phyloP scores from a whole-genome alignment of 257 asterid genomes.

The Verbascum thapsus region DNA sequence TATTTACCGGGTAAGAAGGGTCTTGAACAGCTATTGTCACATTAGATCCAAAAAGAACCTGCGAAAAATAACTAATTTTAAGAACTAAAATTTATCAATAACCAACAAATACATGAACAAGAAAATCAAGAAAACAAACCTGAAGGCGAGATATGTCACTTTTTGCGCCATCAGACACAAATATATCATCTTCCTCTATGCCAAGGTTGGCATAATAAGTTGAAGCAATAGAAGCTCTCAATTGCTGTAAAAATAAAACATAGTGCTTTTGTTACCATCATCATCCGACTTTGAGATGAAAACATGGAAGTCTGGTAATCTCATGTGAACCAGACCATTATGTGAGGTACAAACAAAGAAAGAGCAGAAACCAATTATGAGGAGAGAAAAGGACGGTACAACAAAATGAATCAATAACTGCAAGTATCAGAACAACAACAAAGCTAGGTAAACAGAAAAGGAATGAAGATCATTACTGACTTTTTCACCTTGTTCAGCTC shows the following conservation, averaged over 20 bases:
- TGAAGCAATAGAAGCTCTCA: slow-evolving; percentile 90
- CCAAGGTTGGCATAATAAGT: slow-evolving; percentile 83
- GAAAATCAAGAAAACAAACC: slow-evolving; percentile 45
- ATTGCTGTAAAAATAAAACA: slow-evolving; percentile 46
- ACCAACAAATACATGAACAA: slow-evolving; percentile 5
- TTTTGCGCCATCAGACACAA: slow-evolving; percentile 98
- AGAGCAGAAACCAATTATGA: slow-evolving; percentile 22
- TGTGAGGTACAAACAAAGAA: slow-evolving; percentile 12
- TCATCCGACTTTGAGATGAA: background rate
- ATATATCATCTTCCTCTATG: slow-evolving; percentile 83
- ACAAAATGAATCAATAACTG: background rate
- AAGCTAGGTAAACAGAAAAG: background rate
- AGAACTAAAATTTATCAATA: slow-evolving; percentile 8
- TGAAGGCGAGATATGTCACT: slow-evolving; percentile 98
- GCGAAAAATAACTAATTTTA: slow-evolving; percentile 23
- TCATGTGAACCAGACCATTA: background rate
- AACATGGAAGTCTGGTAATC: slow-evolving; percentile 8
- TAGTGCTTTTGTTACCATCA: slow-evolving; percentile 6
- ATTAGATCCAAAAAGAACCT: slow-evolving; percentile 95
- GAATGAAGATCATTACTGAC: slow-evolving; percentile 39
- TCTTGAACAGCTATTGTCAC: slow-evolving; percentile 97
- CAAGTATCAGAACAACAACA: background rate
- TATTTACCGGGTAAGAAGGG: slow-evolving; percentile 91
- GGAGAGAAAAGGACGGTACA: background rate
- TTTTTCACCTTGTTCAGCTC: slow-evolving; percentile 98